phyloP scores from a whole-genome alignment of 495 filamentous ascomycete genomes.

The Neurospora sp. region DNA sequence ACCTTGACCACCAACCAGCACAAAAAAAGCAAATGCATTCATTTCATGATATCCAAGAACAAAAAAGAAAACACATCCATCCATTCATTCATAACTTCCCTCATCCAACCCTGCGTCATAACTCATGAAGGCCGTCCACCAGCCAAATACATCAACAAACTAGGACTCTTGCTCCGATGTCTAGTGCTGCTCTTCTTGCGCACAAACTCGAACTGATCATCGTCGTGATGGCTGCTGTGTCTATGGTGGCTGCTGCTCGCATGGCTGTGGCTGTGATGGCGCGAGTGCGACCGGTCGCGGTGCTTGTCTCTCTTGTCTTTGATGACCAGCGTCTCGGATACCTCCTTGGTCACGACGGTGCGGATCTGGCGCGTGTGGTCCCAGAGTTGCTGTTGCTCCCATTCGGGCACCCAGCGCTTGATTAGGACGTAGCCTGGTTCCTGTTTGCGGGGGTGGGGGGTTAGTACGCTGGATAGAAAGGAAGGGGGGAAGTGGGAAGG shows the following conservation, averaged over 20 bases:
- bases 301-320: constrained; percentile 28
- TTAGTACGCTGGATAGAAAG: constrained; percentile 17
- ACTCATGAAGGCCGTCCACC: constrained; percentile 29
- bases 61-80: background rate
- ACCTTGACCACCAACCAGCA: no score
- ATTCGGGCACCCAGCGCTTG: constrained; percentile 64
- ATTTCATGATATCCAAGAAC: background rate
- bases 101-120: background rate
- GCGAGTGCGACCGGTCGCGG: constrained; percentile 14
- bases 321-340: constrained; percentile 28
- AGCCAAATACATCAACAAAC: constrained; percentile 38
- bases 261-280: constrained; percentile 42
- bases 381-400: constrained; percentile 64
- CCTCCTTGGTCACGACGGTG: constrained; percentile 27
- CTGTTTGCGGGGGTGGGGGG: constrained; percentile 17
- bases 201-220: constrained; percentile 44
- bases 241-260: constrained; percentile 28
- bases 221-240: constrained; percentile 43
- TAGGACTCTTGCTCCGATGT: constrained; percentile 36
- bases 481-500: background rate
- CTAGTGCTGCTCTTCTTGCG: constrained; percentile 46
- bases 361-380: constrained; percentile 57
- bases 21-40: no score
- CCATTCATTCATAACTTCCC: background rate
- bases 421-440: constrained; percentile 67